Conservation (phyloP, 2,329 filamentous ascomycete genomes). For the Epichloe brachyelytri region DNA sequence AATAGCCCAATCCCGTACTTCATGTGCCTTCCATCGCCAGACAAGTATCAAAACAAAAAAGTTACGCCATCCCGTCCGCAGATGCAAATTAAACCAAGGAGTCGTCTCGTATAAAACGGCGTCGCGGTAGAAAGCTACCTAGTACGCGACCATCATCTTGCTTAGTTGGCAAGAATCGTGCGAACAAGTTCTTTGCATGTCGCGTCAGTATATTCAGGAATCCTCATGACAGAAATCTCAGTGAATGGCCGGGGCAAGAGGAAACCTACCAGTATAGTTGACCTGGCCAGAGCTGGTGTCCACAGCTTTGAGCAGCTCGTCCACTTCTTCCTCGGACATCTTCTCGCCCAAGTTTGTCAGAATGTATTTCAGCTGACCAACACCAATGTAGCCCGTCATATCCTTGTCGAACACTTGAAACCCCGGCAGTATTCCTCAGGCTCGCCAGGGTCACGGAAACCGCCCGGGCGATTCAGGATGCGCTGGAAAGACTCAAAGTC, state of each 20-base stretch:
- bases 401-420: conserved; percentile 99
- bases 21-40: not conserved
- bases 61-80: conserved; percentile 4
- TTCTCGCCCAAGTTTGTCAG: conserved; percentile 97
- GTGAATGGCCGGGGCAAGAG: not conserved
- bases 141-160: conserved; percentile 5
- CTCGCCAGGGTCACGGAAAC: conserved; percentile 95
- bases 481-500: conserved; percentile 97
- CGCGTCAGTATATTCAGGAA: conserved; percentile 4
- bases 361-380: conserved; percentile 96
- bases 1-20: not conserved
- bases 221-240: not conserved
- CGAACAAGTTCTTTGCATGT: conserved; percentile 58
- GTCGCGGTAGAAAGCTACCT: not conserved
- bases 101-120: conserved; percentile 2
- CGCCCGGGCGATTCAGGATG: conserved; percentile 91
- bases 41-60: conserved; percentile 10
- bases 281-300: conserved; percentile 94
- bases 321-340: conserved; percentile 97
- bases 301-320: conserved; percentile 95
- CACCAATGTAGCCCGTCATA: conserved; percentile 93
- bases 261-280: conserved; percentile 72
- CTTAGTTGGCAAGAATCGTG: conserved; percentile 73
- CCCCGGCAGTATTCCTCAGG: conserved; percentile 97
- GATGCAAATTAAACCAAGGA: conserved; percentile 7